Conservation (phyloP, 1,139 yeast genomes). For the Hyphopichia fennica region DNA sequence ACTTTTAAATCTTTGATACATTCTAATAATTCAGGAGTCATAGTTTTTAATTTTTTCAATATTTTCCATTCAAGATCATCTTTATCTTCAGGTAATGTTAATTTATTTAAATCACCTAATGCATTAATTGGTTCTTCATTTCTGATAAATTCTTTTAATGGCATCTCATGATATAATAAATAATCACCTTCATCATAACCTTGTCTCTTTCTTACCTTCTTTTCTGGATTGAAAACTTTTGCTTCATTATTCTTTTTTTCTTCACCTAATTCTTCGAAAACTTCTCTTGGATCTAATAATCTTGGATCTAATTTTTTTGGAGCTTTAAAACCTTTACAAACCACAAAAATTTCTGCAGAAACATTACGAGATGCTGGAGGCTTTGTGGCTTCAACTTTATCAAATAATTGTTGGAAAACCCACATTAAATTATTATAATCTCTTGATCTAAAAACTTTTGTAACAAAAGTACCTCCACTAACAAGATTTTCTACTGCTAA, state of each 20-base stretch:
- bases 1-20: conserved; percentile 91
- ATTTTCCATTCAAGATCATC: conserved; percentile 73
- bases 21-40: conserved; percentile 74
- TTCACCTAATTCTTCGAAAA: conserved; percentile 86
- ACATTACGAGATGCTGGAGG: conserved; percentile 99
- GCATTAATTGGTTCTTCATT: conserved; percentile 82
- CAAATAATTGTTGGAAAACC: conserved; percentile 95
- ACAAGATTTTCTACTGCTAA: conserved; percentile 92
- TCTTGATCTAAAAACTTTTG: conserved; percentile 95
- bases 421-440: conserved; percentile 96
- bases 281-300: conserved; percentile 86
- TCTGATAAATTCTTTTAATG: conserved; percentile 74
- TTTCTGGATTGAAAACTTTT: conserved; percentile 90
- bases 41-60: conserved; percentile 68
- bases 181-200: conserved; percentile 98
- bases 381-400: conserved; percentile 95
- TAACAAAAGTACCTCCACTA: conserved; percentile 95
- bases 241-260: conserved; percentile 84
- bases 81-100: conserved; percentile 52
- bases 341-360: conserved; percentile 97
- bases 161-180: conserved; percentile 68
- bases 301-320: conserved; percentile 95
- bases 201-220: conserved; percentile 84
- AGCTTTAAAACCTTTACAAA: conserved; percentile 93
- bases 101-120: conserved; percentile 69